Base-by-base conservation (phyloP, 164 flowering plant species). In the Liriodendron chinense region DNA sequence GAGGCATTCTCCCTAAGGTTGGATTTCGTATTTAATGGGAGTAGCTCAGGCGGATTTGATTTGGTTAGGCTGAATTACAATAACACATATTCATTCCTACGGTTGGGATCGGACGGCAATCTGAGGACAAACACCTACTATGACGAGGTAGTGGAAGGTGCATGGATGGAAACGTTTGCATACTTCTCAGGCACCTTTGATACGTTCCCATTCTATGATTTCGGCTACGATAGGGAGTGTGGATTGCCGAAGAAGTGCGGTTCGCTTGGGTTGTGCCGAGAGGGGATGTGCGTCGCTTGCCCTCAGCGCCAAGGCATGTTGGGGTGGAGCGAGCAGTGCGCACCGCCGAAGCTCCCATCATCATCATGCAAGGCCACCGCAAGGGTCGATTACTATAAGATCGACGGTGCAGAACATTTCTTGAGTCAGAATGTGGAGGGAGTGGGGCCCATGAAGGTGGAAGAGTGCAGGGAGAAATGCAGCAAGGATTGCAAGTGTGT, bases 401-500 rank as follows among this genome's bases (percentile, higher is more conserved):
- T 84, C n/a, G 81, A 34, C 13, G 83, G 86, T 1, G 83, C 74
- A 2, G 81, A 80, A 68, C 82, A 84, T 26, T 84, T 81, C 72
- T 25, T 74, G 82, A 76, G 47, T 14, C 50, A 47, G 14, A 80
- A 64, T 50, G 12, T 9, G 72, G 73, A 74, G 18, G 83, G 81
- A 2, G 74, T 47, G 3, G 81, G 78, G 0, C 70, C 77, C 2
- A 70, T 78, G 74, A 79, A 72, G 75, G 76, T 70, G 47, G 75
- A 43, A n/a, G 79, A 76, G 28, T 83, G 87, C 47, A 74, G 79
- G 18, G 64, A 71, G 1, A 81, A 47, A 26, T 85, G 86, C 64
- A 65, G 18, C 20, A 73, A 68, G 53, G 83, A 85, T 63, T 83
- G 86, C 76, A 83, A 83, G 75, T 85, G 87, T 67, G 22, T 78